Evolutionary conservation across 345 rosid genomes (phyloP).

Genomic region (Salix viminalis): DNA sequence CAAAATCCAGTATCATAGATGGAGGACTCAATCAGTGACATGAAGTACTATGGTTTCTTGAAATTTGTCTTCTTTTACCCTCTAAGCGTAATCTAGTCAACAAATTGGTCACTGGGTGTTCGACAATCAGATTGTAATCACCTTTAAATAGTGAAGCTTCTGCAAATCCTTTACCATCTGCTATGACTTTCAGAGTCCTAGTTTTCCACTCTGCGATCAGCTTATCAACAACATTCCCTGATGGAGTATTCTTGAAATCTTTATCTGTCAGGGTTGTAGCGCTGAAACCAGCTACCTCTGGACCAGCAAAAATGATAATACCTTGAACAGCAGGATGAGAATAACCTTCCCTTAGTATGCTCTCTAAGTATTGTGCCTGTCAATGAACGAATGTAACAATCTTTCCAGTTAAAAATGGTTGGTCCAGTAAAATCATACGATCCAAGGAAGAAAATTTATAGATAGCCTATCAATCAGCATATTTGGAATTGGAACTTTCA

Average conservation of each 20-base stretch:
- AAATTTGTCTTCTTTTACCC: constrained; percentile 28
- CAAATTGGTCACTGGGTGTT: constrained; percentile 31
- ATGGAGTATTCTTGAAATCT: constrained; percentile 43
- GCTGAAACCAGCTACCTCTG: constrained; percentile 50
- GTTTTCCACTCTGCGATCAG: constrained; percentile 51
- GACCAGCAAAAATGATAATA: constrained; percentile 61
- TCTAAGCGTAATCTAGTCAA: constrained; percentile 24
- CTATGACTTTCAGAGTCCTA: not conserved
- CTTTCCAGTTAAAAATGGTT: not conserved
- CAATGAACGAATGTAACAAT: not conserved
- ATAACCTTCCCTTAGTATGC: constrained; percentile 59
- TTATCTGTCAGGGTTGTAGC: constrained; percentile 37
- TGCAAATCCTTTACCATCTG: constrained; percentile 25
- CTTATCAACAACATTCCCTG: constrained; percentile 61
- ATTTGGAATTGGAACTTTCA: too few species aligned
- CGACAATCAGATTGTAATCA: constrained; percentile 39
- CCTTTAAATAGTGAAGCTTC: constrained; percentile 50
- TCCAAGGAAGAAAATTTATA: too few species aligned
- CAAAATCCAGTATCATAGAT: too few species aligned
- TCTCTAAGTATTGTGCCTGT: constrained; percentile 51
- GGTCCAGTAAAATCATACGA: not conserved
- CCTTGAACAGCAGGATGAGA: constrained; percentile 67
- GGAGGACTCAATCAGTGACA: constrained; percentile 4
- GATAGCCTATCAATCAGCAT: too few species aligned
- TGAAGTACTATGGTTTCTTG: constrained; percentile 7